These are phyloP conservation scores for Thermochaetoides thermophila DNA, from an alignment of 495 filamentous ascomycete species.

Conservation along the genomic window DNA sequence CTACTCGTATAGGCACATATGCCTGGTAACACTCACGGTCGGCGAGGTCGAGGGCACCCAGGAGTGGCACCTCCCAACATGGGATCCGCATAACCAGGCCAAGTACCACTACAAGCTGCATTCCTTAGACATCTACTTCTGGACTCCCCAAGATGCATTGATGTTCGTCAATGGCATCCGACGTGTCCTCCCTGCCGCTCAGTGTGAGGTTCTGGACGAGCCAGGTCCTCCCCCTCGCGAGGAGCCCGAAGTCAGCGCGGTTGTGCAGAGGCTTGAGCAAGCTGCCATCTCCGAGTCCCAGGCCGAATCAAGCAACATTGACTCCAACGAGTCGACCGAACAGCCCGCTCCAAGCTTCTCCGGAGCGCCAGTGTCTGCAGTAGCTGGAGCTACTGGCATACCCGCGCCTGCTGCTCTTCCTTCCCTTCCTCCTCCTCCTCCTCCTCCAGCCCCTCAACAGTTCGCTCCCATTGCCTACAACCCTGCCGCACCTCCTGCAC, in stretches of 20 bases:
- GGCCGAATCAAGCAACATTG: slow-evolving; percentile 12
- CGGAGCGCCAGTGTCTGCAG: slow-evolving; percentile 22
- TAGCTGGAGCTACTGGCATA: slow-evolving; percentile 12
- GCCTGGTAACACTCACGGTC: slow-evolving; percentile 59
- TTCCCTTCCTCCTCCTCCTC: slow-evolving; percentile 6
- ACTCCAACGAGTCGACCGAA: slow-evolving; percentile 28
- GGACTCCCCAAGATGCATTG: slow-evolving; percentile 60
- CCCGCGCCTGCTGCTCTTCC: too few relatives aligned
- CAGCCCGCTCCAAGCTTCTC: slow-evolving; percentile 23
- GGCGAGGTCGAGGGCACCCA: slow-evolving; percentile 38
- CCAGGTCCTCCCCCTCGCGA: slow-evolving; percentile 33
- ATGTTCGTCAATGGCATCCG: slow-evolving; percentile 54
- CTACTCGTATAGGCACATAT: slow-evolving; percentile 68
- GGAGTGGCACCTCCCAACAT: slow-evolving; percentile 68
- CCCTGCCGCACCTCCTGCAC: slow-evolving; percentile 72
- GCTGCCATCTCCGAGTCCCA: slow-evolving; percentile 43
- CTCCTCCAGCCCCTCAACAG: slow-evolving; percentile 28
- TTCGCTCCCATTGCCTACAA: slow-evolving; percentile 78
- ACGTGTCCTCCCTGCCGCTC: slow-evolving; percentile 42
- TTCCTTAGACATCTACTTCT: slow-evolving; percentile 82
- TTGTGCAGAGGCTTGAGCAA: slow-evolving; percentile 74
- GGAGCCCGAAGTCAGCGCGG: slow-evolving; percentile 46
- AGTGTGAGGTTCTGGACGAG: slow-evolving; percentile 44
- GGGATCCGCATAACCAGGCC: slow-evolving; percentile 51
- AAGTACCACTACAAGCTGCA: slow-evolving; percentile 64